Evolutionary conservation across 176 grass and related monocot species (phyloP).

Genomic region (Pontederia paniculata): DNA sequence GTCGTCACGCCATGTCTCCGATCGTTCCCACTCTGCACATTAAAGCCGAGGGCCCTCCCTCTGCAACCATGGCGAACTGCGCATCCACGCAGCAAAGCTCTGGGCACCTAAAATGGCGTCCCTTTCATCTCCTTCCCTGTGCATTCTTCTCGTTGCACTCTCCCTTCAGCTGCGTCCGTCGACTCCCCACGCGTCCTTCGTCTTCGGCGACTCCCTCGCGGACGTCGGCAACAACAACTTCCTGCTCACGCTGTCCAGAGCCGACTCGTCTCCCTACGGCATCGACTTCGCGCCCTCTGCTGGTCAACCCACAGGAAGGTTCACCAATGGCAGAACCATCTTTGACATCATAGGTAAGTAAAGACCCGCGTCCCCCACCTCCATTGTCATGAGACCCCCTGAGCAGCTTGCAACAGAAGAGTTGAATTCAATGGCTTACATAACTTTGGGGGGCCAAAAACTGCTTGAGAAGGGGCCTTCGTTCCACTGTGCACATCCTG

Average conservation of each 20-base stretch:
- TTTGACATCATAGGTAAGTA: constrained; percentile 63
- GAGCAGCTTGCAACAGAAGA: background rate
- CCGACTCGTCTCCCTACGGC: constrained; percentile 60
- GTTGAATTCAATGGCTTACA: background rate
- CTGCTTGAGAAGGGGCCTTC: too few species aligned
- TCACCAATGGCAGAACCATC: constrained; percentile 86
- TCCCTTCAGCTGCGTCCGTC: constrained; percentile 22
- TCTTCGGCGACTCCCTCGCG: constrained; percentile 91
- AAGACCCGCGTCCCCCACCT: too few species aligned
- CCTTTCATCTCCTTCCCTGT: constrained; percentile 9
- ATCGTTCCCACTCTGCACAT: too few species aligned
- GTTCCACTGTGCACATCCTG: too few species aligned
- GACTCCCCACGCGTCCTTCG: constrained; percentile 36
- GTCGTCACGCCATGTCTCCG: too few species aligned
- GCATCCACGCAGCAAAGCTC: too few species aligned
- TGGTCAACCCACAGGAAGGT: constrained; percentile 70
- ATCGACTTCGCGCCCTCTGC: constrained; percentile 62
- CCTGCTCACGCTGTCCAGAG: constrained; percentile 74
- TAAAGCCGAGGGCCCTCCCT: too few species aligned
- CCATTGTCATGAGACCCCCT: too few species aligned
- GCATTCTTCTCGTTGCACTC: constrained; percentile 22
- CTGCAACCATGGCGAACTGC: too few species aligned
- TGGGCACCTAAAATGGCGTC: background rate
- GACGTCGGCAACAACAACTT: constrained; percentile 88
- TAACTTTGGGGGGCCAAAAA: background rate